phyloP scores from a whole-genome alignment of 2,329 filamentous ascomycete genomes.

The Colletotrichum orchidophilum region DNA sequence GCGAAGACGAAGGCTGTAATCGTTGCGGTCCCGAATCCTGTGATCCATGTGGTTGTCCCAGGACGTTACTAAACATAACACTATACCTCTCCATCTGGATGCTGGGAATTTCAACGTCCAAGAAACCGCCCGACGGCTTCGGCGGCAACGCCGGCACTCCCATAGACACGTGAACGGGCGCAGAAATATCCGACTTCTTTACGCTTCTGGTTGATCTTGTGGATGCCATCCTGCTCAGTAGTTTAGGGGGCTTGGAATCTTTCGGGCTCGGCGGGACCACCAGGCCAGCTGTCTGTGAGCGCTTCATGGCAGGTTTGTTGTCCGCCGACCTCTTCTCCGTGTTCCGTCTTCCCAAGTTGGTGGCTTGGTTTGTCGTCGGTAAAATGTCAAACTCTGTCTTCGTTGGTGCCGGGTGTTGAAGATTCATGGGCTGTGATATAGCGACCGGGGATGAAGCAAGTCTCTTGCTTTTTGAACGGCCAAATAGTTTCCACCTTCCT shows the following conservation, averaged over 20 bases:
- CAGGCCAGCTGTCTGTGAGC: conserved; percentile 52
- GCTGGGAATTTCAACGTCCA: conserved; percentile 84
- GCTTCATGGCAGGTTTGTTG: conserved; percentile 54
- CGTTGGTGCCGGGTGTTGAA: conserved; percentile 12
- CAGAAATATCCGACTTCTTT: conserved; percentile 39
- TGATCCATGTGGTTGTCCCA: conserved; percentile 55
- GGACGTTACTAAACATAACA: conserved; percentile 86
- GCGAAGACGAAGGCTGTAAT: conserved; percentile 42
- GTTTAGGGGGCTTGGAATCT: conserved; percentile 34
- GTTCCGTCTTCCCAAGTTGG: conserved; percentile 46
- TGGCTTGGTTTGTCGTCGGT: conserved; percentile 7
- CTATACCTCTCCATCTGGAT: conserved; percentile 89
- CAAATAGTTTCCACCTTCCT: conserved; percentile 69
- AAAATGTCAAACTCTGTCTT: conserved; percentile 6
- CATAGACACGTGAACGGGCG: conserved; percentile 38
- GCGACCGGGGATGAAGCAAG: conserved; percentile 27
- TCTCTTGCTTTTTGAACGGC: conserved; percentile 49
- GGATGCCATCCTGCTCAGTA: conserved; percentile 34
- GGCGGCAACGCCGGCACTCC: conserved; percentile 34
- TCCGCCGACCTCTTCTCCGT: conserved; percentile 47
- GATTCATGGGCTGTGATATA: conserved; percentile 28
- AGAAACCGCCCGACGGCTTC: conserved; percentile 49
- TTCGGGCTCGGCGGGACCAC: conserved; percentile 21
- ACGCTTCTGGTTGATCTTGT: conserved; percentile 31
- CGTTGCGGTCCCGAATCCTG: conserved; percentile 36